These are phyloP conservation scores for Lactarius psammicola DNA, from an alignment of 768 basidiomycete species.

Conservation along the genomic window DNA sequence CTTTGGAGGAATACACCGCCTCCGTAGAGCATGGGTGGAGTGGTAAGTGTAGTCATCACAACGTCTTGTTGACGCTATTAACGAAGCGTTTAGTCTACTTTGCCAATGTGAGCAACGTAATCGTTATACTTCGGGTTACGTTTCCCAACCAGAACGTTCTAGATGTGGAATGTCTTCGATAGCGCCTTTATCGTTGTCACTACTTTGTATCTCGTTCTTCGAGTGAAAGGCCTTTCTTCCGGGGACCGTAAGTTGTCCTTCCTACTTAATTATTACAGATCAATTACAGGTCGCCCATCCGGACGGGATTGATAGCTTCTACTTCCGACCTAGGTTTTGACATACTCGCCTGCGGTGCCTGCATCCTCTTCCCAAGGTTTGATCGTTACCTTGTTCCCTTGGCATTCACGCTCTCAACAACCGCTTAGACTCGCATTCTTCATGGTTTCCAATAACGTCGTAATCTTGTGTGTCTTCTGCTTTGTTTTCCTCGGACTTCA, in stretches of 20 bases:
- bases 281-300: background rate
- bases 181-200: constrained; percentile 71
- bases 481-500: background rate
- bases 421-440: constrained; percentile 70
- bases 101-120: constrained; percentile 57
- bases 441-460: constrained; percentile 71
- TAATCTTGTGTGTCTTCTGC: constrained; percentile 59
- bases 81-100: constrained; percentile 59
- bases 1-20: constrained; percentile 84
- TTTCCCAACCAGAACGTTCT: background rate
- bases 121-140: background rate
- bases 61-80: constrained; percentile 1
- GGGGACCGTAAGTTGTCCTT: constrained; percentile 47
- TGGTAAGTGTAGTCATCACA: constrained; percentile 48
- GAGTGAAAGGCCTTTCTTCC: constrained; percentile 58
- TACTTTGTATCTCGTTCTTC: constrained; percentile 61
- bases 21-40: constrained; percentile 86
- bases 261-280: background rate
- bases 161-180: constrained; percentile 94
- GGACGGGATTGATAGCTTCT: background rate
- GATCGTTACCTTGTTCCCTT: constrained; percentile 20
- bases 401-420: constrained; percentile 5
- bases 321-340: constrained; percentile 73
- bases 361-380: constrained; percentile 80
- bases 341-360: constrained; percentile 78